Conservation (phyloP, 345 rosid species). For the Geranium rotundifolium region DNA sequence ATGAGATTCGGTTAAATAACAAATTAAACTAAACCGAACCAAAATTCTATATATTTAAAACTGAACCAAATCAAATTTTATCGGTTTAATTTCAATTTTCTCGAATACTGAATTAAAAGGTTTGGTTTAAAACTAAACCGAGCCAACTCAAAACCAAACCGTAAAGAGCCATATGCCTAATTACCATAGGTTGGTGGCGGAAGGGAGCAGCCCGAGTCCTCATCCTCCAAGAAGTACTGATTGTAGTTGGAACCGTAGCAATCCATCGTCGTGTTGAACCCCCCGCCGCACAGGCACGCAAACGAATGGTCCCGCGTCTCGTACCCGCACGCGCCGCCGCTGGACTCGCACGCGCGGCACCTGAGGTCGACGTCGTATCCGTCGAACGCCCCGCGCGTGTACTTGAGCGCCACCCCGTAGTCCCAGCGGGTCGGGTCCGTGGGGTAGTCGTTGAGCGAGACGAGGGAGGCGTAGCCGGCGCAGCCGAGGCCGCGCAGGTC, state of each 20-base stretch:
- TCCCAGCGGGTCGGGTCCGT: constrained; percentile 33
- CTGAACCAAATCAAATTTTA: too few relatives aligned
- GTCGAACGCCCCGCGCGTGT: constrained; percentile 32
- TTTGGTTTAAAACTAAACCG: too few relatives aligned
- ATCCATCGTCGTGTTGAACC: constrained; percentile 24
- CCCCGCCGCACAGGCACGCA: constrained; percentile 23
- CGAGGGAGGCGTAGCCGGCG: constrained; percentile 26
- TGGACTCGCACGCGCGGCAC: constrained; percentile 31
- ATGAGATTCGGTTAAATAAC: too few relatives aligned
- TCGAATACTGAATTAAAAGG: too few relatives aligned
- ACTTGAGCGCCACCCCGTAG: constrained; percentile 38
- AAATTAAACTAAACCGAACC: too few relatives aligned
- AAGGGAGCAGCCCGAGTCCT: too few relatives aligned
- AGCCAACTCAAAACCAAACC: too few relatives aligned
- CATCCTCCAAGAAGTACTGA: background rate
- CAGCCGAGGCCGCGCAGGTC: constrained; percentile 23
- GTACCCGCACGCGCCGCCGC: constrained; percentile 37
- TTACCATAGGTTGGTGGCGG: too few relatives aligned
- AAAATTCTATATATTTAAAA: too few relatives aligned
- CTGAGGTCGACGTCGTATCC: constrained; percentile 23
- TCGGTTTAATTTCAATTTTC: too few relatives aligned
- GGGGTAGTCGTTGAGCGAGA: constrained; percentile 25
- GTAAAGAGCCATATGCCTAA: too few relatives aligned
- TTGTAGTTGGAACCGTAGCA: constrained; percentile 14
- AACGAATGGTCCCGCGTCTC: constrained; percentile 20